Conservation (phyloP, 768 basidiomycete genomes). For the Xanthoconium stramineum region DNA sequence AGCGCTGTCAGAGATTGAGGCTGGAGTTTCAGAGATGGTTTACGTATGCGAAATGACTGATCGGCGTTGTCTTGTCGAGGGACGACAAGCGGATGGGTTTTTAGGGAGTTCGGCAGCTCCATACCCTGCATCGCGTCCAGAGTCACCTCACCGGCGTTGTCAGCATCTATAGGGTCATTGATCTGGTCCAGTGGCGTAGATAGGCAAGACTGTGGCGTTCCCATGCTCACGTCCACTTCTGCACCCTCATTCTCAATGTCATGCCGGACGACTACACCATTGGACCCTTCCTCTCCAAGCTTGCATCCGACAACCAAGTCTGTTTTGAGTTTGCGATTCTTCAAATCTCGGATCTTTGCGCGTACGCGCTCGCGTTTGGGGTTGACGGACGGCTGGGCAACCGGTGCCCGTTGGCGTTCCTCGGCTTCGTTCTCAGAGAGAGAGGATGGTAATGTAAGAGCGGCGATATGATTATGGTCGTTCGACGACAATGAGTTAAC, state of each 20-base stretch:
- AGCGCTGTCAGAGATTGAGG: slow-evolving; percentile 11
- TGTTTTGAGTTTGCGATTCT: slow-evolving; percentile 45
- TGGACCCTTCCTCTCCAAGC: slow-evolving; percentile 26
- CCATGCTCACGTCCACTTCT: slow-evolving; percentile 54
- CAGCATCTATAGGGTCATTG: slow-evolving; percentile 14
- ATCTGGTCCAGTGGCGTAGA: slow-evolving; percentile 16
- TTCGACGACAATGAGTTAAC: slow-evolving; percentile 21
- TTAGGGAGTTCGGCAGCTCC: neutral
- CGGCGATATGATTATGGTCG: slow-evolving; percentile 18
- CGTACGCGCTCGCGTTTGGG: slow-evolving; percentile 43
- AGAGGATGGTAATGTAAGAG: slow-evolving; percentile 22
- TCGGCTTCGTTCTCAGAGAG: slow-evolving; percentile 36
- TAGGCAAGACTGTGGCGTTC: slow-evolving; percentile 26
- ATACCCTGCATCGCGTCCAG: neutral
- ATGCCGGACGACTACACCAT: slow-evolving; percentile 51
- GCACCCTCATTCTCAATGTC: slow-evolving; percentile 60
- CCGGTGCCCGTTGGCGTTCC: slow-evolving; percentile 4
- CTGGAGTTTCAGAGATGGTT: slow-evolving; percentile 32
- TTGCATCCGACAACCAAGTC: slow-evolving; percentile 33
- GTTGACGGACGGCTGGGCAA: slow-evolving; percentile 17
- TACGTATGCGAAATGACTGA: slow-evolving; percentile 25
- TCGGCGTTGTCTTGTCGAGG: slow-evolving; percentile 6
- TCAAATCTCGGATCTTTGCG: slow-evolving; percentile 54
- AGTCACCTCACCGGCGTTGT: slow-evolving; percentile 2
- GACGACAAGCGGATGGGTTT: neutral